phyloP scores from a whole-genome alignment of 1,139 yeast genomes.

The Wickerhamomyces sp. region DNA sequence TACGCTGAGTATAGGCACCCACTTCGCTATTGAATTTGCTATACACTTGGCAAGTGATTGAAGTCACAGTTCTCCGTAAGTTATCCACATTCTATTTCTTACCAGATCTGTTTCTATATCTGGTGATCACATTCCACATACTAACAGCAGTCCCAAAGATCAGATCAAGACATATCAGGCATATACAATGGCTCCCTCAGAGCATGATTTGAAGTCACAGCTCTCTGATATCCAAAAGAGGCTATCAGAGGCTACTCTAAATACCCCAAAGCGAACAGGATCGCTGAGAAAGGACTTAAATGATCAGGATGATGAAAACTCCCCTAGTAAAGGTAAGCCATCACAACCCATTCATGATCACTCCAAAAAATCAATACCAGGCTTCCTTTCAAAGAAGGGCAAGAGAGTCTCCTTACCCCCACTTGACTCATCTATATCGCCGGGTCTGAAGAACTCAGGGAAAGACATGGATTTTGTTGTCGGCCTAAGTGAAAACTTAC shows the following conservation, averaged over 20 bases:
- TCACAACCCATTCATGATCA: conserved; percentile 24
- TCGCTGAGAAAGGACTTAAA: conserved; percentile 15
- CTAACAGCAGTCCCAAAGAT: too few relatives aligned
- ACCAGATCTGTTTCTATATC: too few relatives aligned
- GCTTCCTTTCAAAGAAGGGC: conserved; percentile 25
- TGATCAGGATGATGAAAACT: conserved; percentile 8
- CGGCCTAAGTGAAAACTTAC: conserved; percentile 73
- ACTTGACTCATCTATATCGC: conserved; percentile 23
- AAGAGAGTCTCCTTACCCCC: conserved; percentile 27
- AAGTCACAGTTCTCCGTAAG: too few relatives aligned
- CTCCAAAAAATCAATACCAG: conserved; percentile 25
- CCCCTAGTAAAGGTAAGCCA: conserved; percentile 9
- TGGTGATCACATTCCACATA: too few relatives aligned
- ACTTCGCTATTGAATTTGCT: too few relatives aligned
- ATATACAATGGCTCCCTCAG: conserved; percentile 21
- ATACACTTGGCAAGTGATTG: too few relatives aligned
- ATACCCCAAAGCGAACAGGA: conserved; percentile 23
- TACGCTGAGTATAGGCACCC: too few relatives aligned
- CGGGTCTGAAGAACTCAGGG: conserved; percentile 23
- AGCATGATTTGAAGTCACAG: conserved; percentile 51
- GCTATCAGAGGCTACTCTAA: conserved; percentile 35
- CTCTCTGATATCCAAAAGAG: conserved; percentile 56
- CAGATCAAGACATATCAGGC: too few relatives aligned
- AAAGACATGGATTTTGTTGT: conserved; percentile 78
- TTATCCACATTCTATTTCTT: too few relatives aligned